Base-by-base conservation (phyloP, 805 yeast genomes). In the Metahyphopichia silvanorum region DNA sequence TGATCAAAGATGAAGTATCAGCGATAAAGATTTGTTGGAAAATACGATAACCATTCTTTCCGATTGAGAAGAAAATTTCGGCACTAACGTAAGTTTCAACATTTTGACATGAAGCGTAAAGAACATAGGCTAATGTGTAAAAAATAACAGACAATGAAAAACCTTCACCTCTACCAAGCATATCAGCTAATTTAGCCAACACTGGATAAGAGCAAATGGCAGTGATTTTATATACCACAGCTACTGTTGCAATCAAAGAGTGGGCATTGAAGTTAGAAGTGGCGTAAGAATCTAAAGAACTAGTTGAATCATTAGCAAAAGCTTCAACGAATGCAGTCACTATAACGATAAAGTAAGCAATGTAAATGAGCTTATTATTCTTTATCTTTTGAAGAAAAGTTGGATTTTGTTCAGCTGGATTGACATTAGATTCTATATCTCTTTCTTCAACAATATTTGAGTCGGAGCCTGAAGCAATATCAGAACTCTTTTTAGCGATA, bases 181-280 rank as follows among this genome's bases (percentile, higher is more conserved):
- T 53, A 38, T 67, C 71, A 2, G 71, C 53, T 17, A 66, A 29
- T 42, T 64, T 67, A 20, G 70, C 71, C 44, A 67, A 40, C 14
- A 65, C 43, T 4, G 71, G 65, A 32, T 60, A 55, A 3, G 59
- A 49, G 8, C 63, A 62, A 14, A 70, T 60, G 27, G 56, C 51
- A 25, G 66, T 51, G 32, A 68, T 57, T n/a, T 60, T 51, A 15
- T 57, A 60, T 4, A 68, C 68, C 21, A 68, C 64, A 16, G 55
- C 50, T 7, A 64, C 47, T 8, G 68, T 63, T 1, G 72, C 51
- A 12, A 67, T 37, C 49, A 67, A 49, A 1, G 73, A 60, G 37
- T 64, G 70, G 19, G 54, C 54, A 27, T 53, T 47, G 42, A 67
- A 65, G 4, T 54, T 44, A 12, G 69, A 60, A 4, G 72, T 60